Percentiles rank a stretch among this genome's conserved stretches.
Evolutionary conservation across 208 protist species (phyloP).

Genomic region (Naegleria fowleri): DNA sequence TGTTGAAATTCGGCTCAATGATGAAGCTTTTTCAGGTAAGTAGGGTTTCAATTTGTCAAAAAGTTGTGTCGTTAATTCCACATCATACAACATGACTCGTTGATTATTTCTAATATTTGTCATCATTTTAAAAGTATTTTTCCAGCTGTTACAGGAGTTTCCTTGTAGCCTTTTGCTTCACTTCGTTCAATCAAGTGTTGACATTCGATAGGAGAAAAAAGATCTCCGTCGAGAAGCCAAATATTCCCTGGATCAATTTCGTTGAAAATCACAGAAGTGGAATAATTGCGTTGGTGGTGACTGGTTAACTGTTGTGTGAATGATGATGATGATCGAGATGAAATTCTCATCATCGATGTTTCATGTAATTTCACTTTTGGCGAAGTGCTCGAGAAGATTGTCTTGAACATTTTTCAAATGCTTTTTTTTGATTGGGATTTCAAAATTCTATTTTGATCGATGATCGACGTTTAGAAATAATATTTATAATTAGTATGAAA

Average conservation of each 20-base stretch:
- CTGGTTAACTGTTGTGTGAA: no score
- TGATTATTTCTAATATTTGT: background rate
- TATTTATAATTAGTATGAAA: no score
- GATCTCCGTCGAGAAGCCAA: background rate
- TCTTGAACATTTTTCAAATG: no score
- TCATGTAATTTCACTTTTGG: no score
- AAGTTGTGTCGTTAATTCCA: background rate
- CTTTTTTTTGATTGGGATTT: no score
- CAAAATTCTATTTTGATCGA: no score
- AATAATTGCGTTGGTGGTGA: background rate
- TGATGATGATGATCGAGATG: no score
- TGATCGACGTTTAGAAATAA: no score
- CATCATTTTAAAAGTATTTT: background rate
- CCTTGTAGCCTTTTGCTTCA: background rate
- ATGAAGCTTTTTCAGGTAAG: background rate
- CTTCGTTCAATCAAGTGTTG: background rate
- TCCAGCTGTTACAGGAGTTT: background rate
- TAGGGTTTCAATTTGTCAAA: background rate
- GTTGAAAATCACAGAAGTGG: background rate
- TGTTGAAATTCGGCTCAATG: background rate
- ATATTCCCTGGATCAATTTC: background rate
- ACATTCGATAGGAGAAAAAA: background rate
- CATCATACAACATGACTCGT: constrained; percentile 1
- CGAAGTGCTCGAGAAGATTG: no score
- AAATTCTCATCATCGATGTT: no score